These are phyloP conservation scores for Phalaenopsis equestris DNA, from an alignment of 106 monocot genomes.

Conservation along the genomic window DNA sequence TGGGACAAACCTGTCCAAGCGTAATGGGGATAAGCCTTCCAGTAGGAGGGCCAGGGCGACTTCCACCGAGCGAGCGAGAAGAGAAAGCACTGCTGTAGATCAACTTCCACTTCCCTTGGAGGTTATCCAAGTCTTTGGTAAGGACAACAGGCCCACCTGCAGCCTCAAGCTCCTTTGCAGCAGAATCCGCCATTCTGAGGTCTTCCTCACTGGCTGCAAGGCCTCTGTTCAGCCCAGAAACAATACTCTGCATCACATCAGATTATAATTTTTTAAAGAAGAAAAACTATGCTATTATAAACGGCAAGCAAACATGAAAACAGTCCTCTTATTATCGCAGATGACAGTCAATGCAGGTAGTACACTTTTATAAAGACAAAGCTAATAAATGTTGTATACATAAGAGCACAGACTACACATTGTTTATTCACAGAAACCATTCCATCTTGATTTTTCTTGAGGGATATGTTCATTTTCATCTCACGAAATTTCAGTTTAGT, in stretches of 20 bases:
- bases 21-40: slow-evolving; percentile 86
- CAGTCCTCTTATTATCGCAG: background rate
- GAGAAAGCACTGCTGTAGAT: slow-evolving; percentile 93
- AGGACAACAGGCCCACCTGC: slow-evolving; percentile 62
- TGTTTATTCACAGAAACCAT: background rate
- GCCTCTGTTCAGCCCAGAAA: slow-evolving; percentile 88
- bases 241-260: slow-evolving; percentile 55
- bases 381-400: too few relatives aligned
- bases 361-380: too few relatives aligned
- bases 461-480: background rate
- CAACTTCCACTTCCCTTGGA: slow-evolving; percentile 87
- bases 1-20: slow-evolving; percentile 61
- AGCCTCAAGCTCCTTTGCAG: slow-evolving; percentile 71
- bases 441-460: background rate
- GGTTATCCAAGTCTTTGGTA: slow-evolving; percentile 59
- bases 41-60: slow-evolving; percentile 80
- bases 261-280: slow-evolving; percentile 2
- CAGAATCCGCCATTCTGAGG: slow-evolving; percentile 50
- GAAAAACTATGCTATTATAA: background rate
- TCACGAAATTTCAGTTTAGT: background rate
- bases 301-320: background rate
- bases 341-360: background rate
- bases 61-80: slow-evolving; percentile 79
- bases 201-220: slow-evolving; percentile 82
- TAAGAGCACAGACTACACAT: too few relatives aligned